These are phyloP conservation scores for Solanum medicagineum DNA, from an alignment of 257 asterid species.

Conservation along the genomic window DNA sequence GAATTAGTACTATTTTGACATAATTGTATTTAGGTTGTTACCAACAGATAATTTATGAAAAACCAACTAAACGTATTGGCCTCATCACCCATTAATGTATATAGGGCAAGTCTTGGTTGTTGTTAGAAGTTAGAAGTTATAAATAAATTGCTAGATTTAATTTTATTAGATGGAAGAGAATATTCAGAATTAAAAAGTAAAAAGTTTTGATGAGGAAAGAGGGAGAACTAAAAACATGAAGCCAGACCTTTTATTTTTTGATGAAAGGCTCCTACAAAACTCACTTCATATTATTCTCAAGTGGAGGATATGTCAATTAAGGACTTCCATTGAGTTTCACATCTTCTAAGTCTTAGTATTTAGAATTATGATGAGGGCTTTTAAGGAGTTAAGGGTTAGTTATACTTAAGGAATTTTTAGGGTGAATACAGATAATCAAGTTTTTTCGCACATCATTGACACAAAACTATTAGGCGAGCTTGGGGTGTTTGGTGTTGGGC, in stretches of 20 bases:
- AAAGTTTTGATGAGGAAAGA: neutral
- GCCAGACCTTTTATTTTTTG: neutral
- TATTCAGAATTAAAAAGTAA: neutral
- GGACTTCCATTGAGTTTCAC: neutral
- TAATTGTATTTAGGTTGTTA: neutral
- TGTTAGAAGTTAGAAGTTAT: neutral
- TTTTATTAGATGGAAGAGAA: neutral
- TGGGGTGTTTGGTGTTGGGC: neutral
- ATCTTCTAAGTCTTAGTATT: neutral
- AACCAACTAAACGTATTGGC: neutral
- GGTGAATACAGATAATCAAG: neutral
- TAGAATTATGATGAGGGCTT: neutral
- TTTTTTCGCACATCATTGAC: neutral
- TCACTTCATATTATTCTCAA: neutral
- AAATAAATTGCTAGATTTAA: neutral
- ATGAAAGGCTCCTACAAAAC: neutral
- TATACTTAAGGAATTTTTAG: neutral
- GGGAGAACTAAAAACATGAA: neutral
- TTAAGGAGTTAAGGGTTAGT: neutral
- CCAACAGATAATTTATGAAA: neutral
- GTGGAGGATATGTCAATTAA: neutral
- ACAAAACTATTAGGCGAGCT: neutral
- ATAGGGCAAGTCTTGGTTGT: neutral
- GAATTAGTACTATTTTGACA: neutral
- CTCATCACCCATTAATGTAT: neutral